Percentiles rank a stretch among this genome's conserved stretches.
Evolutionary conservation across 2,329 filamentous ascomycete species (phyloP).

Genomic region (Meredithiella fracta): DNA sequence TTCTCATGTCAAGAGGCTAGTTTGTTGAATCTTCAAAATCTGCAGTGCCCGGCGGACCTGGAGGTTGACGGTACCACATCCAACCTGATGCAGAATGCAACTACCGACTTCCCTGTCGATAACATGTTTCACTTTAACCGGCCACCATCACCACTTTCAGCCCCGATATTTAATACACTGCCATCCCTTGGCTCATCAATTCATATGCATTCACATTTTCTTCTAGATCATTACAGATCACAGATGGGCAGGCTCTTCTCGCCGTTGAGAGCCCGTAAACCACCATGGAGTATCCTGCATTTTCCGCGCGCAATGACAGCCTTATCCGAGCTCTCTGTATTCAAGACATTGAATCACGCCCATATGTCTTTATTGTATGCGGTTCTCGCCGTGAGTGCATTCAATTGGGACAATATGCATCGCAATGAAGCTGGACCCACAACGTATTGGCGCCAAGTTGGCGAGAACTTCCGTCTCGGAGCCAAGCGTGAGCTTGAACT

Average conservation of each 20-base stretch:
- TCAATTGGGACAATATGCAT: constrained; percentile 21
- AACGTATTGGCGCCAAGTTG: constrained; percentile 16
- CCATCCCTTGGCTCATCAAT: not conserved
- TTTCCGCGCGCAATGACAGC: constrained; percentile 23
- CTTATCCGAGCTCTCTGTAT: constrained; percentile 23
- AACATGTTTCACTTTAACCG: not conserved
- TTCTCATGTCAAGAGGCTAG: not conserved
- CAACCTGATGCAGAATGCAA: not conserved
- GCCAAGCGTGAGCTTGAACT: constrained; percentile 19
- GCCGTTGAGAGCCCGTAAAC: constrained; percentile 24
- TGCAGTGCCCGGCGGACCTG: not conserved
- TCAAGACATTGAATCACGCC: constrained; percentile 22
- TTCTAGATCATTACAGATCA: constrained; percentile 24
- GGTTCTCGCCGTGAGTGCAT: constrained; percentile 24
- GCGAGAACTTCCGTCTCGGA: constrained; percentile 20
- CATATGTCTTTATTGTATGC: constrained; percentile 24
- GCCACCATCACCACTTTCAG: not conserved
- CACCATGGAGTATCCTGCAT: constrained; percentile 26
- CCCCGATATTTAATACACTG: not conserved
- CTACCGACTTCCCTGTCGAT: not conserved
- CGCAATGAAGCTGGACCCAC: constrained; percentile 15
- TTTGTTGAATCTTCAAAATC: not conserved
- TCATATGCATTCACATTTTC: constrained; percentile 15
- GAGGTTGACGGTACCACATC: not conserved
- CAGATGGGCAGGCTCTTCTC: constrained; percentile 23